Evolutionary conservation across 2,329 filamentous ascomycete species (phyloP), one percentile per base, ranked within the genome.

Genomic region (Paecilomyces sp.): DNA sequence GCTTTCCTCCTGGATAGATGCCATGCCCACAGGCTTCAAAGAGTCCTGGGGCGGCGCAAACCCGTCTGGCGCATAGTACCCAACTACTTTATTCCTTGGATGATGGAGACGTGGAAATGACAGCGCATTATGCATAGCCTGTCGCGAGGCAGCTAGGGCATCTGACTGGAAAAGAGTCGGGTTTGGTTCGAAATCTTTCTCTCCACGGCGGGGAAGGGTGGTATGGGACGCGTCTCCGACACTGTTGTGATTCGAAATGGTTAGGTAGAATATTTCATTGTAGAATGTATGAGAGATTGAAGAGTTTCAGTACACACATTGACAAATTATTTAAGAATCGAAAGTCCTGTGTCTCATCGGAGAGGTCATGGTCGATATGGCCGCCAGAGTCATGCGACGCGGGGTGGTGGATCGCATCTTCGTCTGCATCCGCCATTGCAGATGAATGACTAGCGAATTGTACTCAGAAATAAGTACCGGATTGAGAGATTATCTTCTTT

Each of bases 171-270:
- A 85, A 33, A 85, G 84, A 2, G 94, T 97, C 55, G 90, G 90
- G 76, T 97, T 92, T 30, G 90, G 88, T 77, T 97, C 94, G 73
- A 97, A 99, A 77, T 99, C 94, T 75, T 99, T 99, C 73, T 96
- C 92, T 62, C 94, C 94, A 64, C 92, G 91, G 65, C 93, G 92
- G 36, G 96, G 91, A 11, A 92, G 83, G 66, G 86, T 66, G 15
- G 72, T 63, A 60, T 74, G 67, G 30, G 68, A 65, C 28, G 67
- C 62, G 47, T 75, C 73, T 55, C 72, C 65, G 52, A 74, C 64
- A 33, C 74, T 76, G 58, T 11, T 24, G 51, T 30, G 28, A 9
- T 7, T 25, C 28, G 15, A 6, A 53, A 51, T 9, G 12, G 15
- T 54, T 28, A 54, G 34, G 13, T 28, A 64, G 18, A 41, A 9